Conservation (phyloP, 257 asterid genomes). For the Nicotiana paniculata region DNA sequence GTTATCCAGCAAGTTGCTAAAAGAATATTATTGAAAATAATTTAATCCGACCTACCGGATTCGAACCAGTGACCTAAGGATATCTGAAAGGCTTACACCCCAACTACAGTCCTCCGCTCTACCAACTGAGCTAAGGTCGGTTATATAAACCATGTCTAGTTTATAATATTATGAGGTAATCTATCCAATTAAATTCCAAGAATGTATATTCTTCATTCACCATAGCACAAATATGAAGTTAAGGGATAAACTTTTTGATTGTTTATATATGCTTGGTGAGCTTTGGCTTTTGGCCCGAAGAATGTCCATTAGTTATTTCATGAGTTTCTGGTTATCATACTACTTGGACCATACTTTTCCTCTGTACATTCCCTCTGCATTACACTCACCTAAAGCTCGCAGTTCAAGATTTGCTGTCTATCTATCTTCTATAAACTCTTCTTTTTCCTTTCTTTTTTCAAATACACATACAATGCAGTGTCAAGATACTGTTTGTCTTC, state of each 20-base stretch:
- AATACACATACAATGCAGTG: background rate
- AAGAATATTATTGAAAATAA: background rate
- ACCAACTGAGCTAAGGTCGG: slow-evolving; percentile 8
- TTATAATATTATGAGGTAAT: too few relatives aligned
- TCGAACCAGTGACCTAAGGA: background rate
- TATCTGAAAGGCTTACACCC: background rate
- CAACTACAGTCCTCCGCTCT: slow-evolving; percentile 4
- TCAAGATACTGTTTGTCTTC: background rate
- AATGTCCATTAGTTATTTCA: too few relatives aligned
- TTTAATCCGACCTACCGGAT: background rate
- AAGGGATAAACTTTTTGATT: background rate
- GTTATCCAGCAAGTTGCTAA: background rate
- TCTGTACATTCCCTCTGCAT: background rate
- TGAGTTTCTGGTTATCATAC: too few relatives aligned
- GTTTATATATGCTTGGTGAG: background rate
- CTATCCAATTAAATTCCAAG: too few relatives aligned
- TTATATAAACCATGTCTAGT: background rate
- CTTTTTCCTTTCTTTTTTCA: background rate
- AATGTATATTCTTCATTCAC: background rate
- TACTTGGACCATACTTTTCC: too few relatives aligned
- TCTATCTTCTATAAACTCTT: background rate
- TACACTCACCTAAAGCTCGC: background rate
- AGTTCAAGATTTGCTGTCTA: background rate
- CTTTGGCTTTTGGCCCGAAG: background rate
- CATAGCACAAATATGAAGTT: background rate